Conservation (phyloP, 805 yeast species). For the Candida yuanshanica region DNA sequence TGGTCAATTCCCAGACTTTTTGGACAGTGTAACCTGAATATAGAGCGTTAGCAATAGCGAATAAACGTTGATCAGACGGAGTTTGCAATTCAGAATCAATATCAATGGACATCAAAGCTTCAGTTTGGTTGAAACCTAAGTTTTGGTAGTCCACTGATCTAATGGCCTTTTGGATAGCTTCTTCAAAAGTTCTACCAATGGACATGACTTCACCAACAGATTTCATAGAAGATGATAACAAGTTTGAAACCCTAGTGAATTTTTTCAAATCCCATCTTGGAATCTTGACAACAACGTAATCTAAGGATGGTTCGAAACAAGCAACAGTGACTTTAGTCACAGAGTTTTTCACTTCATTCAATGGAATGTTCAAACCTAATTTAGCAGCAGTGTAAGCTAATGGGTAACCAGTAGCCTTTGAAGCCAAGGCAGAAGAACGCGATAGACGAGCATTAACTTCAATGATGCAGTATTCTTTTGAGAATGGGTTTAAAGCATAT, state of each 20-base stretch:
- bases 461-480: slow-evolving; percentile 92
- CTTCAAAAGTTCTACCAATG: slow-evolving; percentile 96
- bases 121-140: slow-evolving; percentile 73
- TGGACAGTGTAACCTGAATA: slow-evolving; percentile 86
- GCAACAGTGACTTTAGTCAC: slow-evolving; percentile 94
- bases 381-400: slow-evolving; percentile 98
- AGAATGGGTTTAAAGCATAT: slow-evolving; percentile 89
- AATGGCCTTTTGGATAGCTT: slow-evolving; percentile 95
- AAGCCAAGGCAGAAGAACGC: slow-evolving; percentile 97
- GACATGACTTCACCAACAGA: slow-evolving; percentile 99
- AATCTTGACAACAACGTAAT: slow-evolving; percentile 93
- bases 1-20: slow-evolving; percentile 84
- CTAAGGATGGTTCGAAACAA: slow-evolving; percentile 95
- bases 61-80: slow-evolving; percentile 95
- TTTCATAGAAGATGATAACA: slow-evolving; percentile 91
- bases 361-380: slow-evolving; percentile 86
- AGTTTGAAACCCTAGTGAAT: slow-evolving; percentile 85
- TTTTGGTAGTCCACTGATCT: slow-evolving; percentile 95
- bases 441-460: slow-evolving; percentile 98
- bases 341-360: slow-evolving; percentile 86
- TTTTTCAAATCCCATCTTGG: slow-evolving; percentile 99
- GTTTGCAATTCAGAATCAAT: slow-evolving; percentile 91
- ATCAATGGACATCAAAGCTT: slow-evolving; percentile 84
- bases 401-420: slow-evolving; percentile 98
- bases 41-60: slow-evolving; percentile 94